phyloP scores from a whole-genome alignment of 2,329 filamentous ascomycete species.

The Dactylonectria macrodidyma region DNA sequence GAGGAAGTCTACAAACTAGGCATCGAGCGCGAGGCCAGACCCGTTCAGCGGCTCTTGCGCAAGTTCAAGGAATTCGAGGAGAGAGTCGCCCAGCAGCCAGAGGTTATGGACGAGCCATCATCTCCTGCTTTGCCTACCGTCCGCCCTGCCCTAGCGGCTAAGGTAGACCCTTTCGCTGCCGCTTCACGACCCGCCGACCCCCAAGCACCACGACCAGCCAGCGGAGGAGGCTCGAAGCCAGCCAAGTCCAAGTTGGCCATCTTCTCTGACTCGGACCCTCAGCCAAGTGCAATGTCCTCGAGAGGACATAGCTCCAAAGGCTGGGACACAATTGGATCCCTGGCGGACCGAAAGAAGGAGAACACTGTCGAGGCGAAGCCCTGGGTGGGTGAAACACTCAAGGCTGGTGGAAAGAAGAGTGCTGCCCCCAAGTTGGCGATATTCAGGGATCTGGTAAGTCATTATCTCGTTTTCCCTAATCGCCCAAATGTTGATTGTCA shows the following conservation, averaged over 20 bases:
- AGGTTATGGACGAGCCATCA: conserved; percentile 76
- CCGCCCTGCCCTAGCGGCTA: conserved; percentile 86
- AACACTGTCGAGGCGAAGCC: conserved; percentile 89
- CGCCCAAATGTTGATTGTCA: conserved; percentile 85
- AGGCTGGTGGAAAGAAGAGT: conserved; percentile 86
- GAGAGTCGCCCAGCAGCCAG: conserved; percentile 76
- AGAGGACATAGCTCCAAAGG: conserved; percentile 74
- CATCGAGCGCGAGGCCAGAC: conserved; percentile 89
- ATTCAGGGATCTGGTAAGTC: conserved; percentile 92
- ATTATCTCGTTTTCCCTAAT: conserved; percentile 53
- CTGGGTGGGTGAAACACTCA: conserved; percentile 93
- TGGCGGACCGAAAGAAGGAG: conserved; percentile 93
- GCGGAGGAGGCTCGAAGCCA: conserved; percentile 71
- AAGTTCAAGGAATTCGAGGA: conserved; percentile 95
- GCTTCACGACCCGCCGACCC: conserved; percentile 71
- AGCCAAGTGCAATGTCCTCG: conserved; percentile 69
- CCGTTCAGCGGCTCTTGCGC: conserved; percentile 83
- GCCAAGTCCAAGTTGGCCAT: conserved; percentile 89
- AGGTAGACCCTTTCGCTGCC: conserved; percentile 84
- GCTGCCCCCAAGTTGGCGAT: conserved; percentile 85
- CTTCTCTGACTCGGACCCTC: conserved; percentile 83
- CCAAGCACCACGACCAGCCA: conserved; percentile 72
- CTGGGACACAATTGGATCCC: conserved; percentile 92
- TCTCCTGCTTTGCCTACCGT: conserved; percentile 90
- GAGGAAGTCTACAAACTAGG: conserved; percentile 95